Evolutionary conservation across 2,329 filamentous ascomycete species (phyloP).

Genomic region (Neurospora crassa): DNA sequence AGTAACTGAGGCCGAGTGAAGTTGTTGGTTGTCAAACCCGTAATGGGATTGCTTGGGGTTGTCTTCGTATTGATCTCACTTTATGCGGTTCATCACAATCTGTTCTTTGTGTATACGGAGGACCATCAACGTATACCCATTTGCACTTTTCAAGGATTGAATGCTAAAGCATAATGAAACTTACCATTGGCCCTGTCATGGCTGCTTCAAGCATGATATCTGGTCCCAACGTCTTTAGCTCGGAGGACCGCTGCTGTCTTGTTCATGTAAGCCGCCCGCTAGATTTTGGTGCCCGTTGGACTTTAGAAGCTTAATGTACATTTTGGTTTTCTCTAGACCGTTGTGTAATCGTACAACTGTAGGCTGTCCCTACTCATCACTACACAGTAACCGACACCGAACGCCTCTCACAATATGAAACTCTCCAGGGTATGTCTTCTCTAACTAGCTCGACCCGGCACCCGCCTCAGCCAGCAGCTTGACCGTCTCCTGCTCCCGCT

Average conservation of each 20-base stretch:
- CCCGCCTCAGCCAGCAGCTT: conserved; percentile 12
- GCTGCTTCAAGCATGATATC: background rate
- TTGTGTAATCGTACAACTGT: background rate
- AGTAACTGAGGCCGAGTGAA: background rate
- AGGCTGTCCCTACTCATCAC: background rate
- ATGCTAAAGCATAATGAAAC: background rate
- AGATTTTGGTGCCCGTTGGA: background rate
- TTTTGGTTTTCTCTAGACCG: background rate
- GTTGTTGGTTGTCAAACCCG: background rate
- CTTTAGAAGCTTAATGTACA: background rate
- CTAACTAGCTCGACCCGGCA: background rate
- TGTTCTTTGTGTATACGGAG: background rate
- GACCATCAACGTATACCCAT: background rate
- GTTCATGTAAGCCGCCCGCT: background rate
- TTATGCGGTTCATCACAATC: background rate
- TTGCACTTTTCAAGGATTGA: background rate
- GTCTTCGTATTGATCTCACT: background rate
- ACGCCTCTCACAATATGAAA: background rate
- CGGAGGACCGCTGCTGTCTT: background rate
- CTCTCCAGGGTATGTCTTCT: background rate
- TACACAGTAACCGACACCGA: background rate
- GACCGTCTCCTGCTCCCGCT: conserved; percentile 26
- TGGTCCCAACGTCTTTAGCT: background rate
- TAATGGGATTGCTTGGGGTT: background rate
- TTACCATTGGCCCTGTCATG: background rate